Base-by-base conservation (phyloP, 371 early-diverging fungal species). In the Nematocida ausubeli region DNA sequence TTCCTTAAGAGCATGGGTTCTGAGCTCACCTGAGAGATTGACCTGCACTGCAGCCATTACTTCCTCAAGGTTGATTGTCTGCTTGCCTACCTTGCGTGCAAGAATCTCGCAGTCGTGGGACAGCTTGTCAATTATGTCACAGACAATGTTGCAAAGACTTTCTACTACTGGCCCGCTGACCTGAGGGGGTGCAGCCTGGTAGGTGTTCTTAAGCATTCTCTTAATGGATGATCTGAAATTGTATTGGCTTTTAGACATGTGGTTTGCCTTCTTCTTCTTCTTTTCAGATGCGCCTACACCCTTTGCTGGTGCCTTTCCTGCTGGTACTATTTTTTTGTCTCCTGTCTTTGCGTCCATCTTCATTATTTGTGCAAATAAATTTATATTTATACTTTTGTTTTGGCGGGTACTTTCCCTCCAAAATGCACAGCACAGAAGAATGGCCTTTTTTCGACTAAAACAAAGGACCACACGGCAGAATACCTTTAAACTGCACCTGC, bases 21-120 rank as follows among this genome's bases (percentile, higher is more conserved):
- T 64, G 34, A 86, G 64, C 68, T 86, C 86, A 24, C 86, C 86
- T 44, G 62, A 80, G 14, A 82, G 58, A 47, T 81, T 78, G 26
- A 86, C 79, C 57, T 81, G 78, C 37, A 75, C 75, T 5, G 86
- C 83, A 56, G 82, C 58, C 12, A 70, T 52, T 32, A 86, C 80
- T 37, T 86, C 86, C 56, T 86, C 86, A 19, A 81, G 82, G 54
- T 83, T 84, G 24, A 86, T 75, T n/a, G 86, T 86, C 32, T 84
- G 82, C 57, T 84, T 86, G 28, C 80, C 80, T 26, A 83, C 84
- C 65, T 86, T 86, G 56, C 80, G 72, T 54, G 83, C 82, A 14
- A 86, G 71, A 30, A 81, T 83, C 32, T 51, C 70, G 7, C 83
- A 81, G 30, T 64, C 71, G 0, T 70, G 52, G 2, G 82, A 67